Base-by-base conservation (phyloP, 2,329 filamentous ascomycete genomes). In the Claviceps sorghi region DNA sequence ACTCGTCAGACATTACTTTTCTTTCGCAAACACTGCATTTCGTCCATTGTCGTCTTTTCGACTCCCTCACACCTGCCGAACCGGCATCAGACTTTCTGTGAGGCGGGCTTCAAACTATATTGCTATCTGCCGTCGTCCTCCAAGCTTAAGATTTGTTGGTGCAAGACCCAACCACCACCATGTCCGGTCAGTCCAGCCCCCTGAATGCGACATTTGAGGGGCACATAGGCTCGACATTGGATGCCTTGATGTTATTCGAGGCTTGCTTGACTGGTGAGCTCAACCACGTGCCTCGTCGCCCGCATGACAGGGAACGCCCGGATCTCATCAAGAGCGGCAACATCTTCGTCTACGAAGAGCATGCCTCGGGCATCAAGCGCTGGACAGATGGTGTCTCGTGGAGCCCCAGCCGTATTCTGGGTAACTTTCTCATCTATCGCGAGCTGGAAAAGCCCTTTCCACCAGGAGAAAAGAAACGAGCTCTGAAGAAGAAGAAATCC, bases 331-430 rank as follows among this genome's bases (percentile, higher is more conserved):
- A 79, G 58, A 94, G 88, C 59, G 90, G 90, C 38, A 84, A 85
- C 58, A 79, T 95, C 47, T 93, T 95, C 68, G 87, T 95, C 58
- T 96, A 95, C 66, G 88, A 95, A 62, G 88, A 95, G 65, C 84
- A 88, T 55, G 83, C 87, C 0, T 94, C 89, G 0, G 88, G 88
- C 5, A 95, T 95, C 69, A 94, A 94, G 70, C 78, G 90, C 52
- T 96, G 90, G 90, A 95, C 89, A 0, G 90, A 96, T 59, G 89
- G 90, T 15, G 80, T 91, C 11, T 83, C 84, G 7, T 96, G 90
- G 90, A 94, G 87, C 59, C 90, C 90, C 0, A 94, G 84, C 66
- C 83, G 86, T 17, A 91, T 94, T 48, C 73, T 91, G 48, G 84
- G 84, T 54, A 93, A 93, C 64, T 94, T 88, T 60, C 76, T 95